Evolutionary conservation across 148 eudicot species (phyloP), one percentile per base, ranked within the genome.

Genomic region (Chenopodium quinoa): DNA sequence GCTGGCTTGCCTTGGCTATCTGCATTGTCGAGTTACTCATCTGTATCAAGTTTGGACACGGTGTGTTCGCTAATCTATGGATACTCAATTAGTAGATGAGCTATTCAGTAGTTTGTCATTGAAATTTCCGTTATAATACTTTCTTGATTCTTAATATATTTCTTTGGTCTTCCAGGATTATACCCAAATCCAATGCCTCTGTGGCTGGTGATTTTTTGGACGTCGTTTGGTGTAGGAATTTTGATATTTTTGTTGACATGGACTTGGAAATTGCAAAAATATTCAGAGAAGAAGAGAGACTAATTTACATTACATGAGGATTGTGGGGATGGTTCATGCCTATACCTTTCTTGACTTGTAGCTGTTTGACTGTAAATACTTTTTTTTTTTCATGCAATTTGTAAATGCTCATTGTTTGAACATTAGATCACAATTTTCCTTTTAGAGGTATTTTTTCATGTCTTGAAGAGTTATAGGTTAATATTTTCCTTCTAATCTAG

Each of bases 1-100:
- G 98, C 76, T 96, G 99, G 99, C 97, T 96, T 66, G 92, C 99
- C 19, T 82, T 92, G 80, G 99, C 98, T 60, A 93, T 96, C 62
- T 96, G 99, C 91, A 96, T 96, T 40, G 84, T 96, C 22, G 99
- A 96, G 76, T 91, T 96, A 64, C 92, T 96, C 80, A 96, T 96
- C 34, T 96, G 99, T 80, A 88, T 96, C 82, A 96, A 96, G 86
- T 96, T 96, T 79, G 99, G 99, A 76, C 91, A 94, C 31, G 99
- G 99, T 93, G 70, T 11, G 93, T 86, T 79, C 60, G 20, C 47
- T 72, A 60, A 22, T 27, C 64, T 27, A 2, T 75, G 50, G 13
- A 76, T n/a, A 31, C 22, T 63, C 70, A 14, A 34, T 20, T 37
- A 37, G 2, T 23, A 6, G 4, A 60, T 40, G 44, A 40, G 44